Base-by-base conservation (phyloP, 768 basidiomycete genomes). In the Amanita muscaria region DNA sequence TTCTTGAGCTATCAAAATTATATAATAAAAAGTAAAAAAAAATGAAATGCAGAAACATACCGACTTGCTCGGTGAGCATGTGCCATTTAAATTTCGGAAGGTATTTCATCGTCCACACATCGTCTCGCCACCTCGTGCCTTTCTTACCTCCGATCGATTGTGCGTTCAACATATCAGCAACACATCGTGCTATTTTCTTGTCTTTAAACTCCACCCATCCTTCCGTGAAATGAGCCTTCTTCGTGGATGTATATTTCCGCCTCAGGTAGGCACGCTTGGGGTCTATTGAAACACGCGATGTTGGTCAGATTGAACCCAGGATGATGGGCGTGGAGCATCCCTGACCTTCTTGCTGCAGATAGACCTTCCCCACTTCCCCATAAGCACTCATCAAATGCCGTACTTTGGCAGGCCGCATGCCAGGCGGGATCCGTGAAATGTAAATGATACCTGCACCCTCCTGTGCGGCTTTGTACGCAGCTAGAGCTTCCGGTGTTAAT, bases 51-150 rank as follows among this genome's bases (percentile, higher is more conserved):
- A 23, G 24, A 35, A 30, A 74, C 92, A 61, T 59, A 94, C 94
- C 91, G 54, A 99, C 83, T 74, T 97, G 94, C 64, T 98, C 96
- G 5, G 90, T 93, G 47, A 99, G 69, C 94, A 96, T 96, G 63
- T 86, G 81, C 96, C 96, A 99, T 56, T 93, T 96, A 73, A 98
- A 99, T 56, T 80, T 86, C 7, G 93, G 93, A 47, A 99, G 68
- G 61, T 99, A 99, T 59, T 94, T 94, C 91, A 98, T 94, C 46
- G 96, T 97, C 96, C 96, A 99, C 6, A 99, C 81, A 52, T 99
- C 96, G 58, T 98, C 94, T 59, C 89, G 72, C 88, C 90, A 97
- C 47, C 89, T 72, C 2, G 79, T 74, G 4, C 85, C 83, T 60
- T 90, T 91, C 69, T 90, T 93, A 2, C 90, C 91, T 22, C 94